Base-by-base conservation (phyloP, 139 green algal genomes). In the Pseudopediastrum boryanum region DNA sequence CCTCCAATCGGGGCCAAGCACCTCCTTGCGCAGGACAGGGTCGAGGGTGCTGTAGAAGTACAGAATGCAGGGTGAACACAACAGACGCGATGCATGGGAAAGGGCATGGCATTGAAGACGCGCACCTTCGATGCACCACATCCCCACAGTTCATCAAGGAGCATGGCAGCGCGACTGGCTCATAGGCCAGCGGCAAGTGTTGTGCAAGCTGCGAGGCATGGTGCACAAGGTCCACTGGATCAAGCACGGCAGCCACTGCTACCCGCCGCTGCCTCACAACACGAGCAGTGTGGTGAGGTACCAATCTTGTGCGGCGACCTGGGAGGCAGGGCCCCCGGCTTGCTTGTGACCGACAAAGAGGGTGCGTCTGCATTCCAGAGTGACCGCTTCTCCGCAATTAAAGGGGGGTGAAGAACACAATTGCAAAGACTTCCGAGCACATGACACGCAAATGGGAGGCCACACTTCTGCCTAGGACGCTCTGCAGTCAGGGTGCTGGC, bases 71-170 rank as follows among this genome's bases (percentile, higher is more conserved):
- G 16, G 48, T 58, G 48, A 21, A 16, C 21, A n/a, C 21, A 0
- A 41, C 35, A 66, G 7, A 35, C 21, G 65, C 59, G 1, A 67
- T 43, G 5, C 52, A 9, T 3, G 9, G 38, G 16, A 27, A 56
- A 3, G 63, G 36, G 29, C n/a, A 61, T 63, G 50, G 21, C 43
- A 35, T 8, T 29, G 27, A 42, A 27, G 19, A 1, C 46, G 25
- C 27, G 29, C 19, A 96, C 94, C 94, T 98, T 36, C 94, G 78
- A 83, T 98, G 85, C 0, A 95, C 76, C 0, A 92, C 78, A 73
- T 98, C 94, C 12, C 94, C 94, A 61, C 94, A 98, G 69, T 96
- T 96, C 89, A 95, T 92, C 4, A 84, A 84, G 10, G 85, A 90
- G 82, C 94, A 98, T 9, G 94, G 94, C 38, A 93, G 75, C 21